These are phyloP conservation scores for Pyrenula massariospora DNA, from an alignment of 495 filamentous ascomycete genomes.

Conservation along the genomic window DNA sequence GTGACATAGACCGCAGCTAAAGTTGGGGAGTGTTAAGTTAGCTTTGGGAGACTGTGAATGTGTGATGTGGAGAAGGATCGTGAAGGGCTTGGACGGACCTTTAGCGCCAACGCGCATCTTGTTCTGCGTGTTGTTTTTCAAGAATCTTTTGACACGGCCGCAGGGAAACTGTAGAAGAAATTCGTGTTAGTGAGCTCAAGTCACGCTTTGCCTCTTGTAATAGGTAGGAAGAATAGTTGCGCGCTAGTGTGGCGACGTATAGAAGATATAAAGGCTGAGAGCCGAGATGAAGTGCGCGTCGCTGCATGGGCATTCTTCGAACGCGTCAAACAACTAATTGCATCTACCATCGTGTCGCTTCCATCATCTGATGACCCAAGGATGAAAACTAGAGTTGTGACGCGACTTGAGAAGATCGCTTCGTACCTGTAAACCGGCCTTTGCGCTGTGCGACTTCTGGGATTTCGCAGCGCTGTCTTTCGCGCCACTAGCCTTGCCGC, in stretches of 20 bases:
- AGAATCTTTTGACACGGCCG: slow-evolving; percentile 98
- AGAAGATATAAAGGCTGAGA: too few species aligned
- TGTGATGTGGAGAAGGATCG: background rate
- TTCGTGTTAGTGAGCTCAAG: background rate
- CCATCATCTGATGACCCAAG: background rate
- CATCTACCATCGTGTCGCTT: background rate
- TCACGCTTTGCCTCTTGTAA: too few species aligned
- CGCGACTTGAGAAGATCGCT: background rate
- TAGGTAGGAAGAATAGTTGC: too few species aligned
- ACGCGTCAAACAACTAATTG: background rate
- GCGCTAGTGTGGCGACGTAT: too few species aligned
- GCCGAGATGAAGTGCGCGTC: background rate
- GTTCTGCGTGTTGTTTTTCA: slow-evolving; percentile 98
- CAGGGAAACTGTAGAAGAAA: slow-evolving; percentile 70
- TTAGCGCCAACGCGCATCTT: slow-evolving; percentile 99
- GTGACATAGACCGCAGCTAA: slow-evolving; percentile 95
- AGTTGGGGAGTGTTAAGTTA: too few species aligned
- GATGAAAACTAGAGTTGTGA: background rate
- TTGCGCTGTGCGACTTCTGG: slow-evolving; percentile 95
- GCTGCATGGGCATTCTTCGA: background rate
- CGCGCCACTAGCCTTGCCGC: slow-evolving; percentile 82
- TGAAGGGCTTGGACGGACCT: slow-evolving; percentile 27
- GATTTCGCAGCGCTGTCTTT: slow-evolving; percentile 65
- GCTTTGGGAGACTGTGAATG: background rate
- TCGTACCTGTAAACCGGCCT: slow-evolving; percentile 97